phyloP scores from a whole-genome alignment of 2,329 filamentous ascomycete genomes.

The Helicocarpus griseus region DNA sequence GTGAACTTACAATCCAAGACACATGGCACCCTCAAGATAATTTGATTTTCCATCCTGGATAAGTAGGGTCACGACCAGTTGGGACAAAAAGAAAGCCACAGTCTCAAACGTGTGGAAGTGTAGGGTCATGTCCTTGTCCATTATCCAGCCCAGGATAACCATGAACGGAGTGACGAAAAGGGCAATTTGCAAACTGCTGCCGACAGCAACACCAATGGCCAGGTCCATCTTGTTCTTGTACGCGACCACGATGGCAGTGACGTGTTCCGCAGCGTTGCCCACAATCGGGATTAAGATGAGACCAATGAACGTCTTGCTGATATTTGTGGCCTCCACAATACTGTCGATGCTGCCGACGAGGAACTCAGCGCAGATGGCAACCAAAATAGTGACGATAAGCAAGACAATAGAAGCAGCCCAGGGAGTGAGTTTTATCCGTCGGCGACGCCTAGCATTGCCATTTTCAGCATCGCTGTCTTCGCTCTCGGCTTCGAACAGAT shows the following conservation, averaged over 20 bases:
- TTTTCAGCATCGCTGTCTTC: slow-evolving; percentile 13
- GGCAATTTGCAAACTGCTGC: slow-evolving; percentile 73
- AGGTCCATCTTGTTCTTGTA: slow-evolving; percentile 59
- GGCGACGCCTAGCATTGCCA: no score
- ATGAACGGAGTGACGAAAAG: slow-evolving; percentile 71
- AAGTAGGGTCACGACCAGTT: slow-evolving; percentile 61
- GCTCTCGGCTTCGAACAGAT: slow-evolving; percentile 51
- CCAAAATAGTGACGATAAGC: slow-evolving; percentile 58
- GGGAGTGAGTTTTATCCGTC: no score
- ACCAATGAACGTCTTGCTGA: slow-evolving; percentile 74
- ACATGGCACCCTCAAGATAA: slow-evolving; percentile 73
- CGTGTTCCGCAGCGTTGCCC: slow-evolving; percentile 71
- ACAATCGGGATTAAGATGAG: slow-evolving; percentile 71
- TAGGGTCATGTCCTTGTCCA: slow-evolving; percentile 62
- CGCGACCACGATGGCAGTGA: slow-evolving; percentile 70
- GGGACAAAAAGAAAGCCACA: slow-evolving; percentile 65
- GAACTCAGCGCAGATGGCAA: slow-evolving; percentile 66
- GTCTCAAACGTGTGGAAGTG: slow-evolving; percentile 76
- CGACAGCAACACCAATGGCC: slow-evolving; percentile 71
- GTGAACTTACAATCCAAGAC: slow-evolving; percentile 45
- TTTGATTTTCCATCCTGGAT: slow-evolving; percentile 77
- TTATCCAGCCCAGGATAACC: slow-evolving; percentile 71
- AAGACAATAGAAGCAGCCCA: slow-evolving; percentile 57
- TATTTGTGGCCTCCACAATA: slow-evolving; percentile 58
- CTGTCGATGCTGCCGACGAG: slow-evolving; percentile 67